Evolutionary conservation across 352 stramenopile species (phyloP).

Genomic region (Phytopythium montanum): DNA sequence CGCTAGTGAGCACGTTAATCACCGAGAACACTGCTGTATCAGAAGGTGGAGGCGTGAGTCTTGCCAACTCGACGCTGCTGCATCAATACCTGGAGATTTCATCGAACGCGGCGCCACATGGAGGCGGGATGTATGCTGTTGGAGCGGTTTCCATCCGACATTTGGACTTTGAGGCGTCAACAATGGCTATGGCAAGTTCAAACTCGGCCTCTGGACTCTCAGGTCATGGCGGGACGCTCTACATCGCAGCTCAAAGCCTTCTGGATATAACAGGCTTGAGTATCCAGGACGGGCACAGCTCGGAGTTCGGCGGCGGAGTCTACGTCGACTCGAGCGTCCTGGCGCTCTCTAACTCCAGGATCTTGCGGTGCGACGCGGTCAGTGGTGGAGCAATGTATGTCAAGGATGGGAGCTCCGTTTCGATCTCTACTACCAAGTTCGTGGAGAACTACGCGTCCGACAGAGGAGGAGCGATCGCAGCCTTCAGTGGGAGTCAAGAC

Average conservation of each 20-base stretch:
- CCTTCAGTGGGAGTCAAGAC: not conserved
- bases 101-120: slow-evolving; percentile 18
- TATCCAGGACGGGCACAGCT: slow-evolving; percentile 13
- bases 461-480: slow-evolving; percentile 21
- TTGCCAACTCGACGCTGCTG: slow-evolving; percentile 14
- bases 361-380: slow-evolving; percentile 15
- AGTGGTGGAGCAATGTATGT: slow-evolving; percentile 28
- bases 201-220: slow-evolving; percentile 2
- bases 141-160: not conserved
- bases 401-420: slow-evolving; percentile 13
- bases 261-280: slow-evolving; percentile 12
- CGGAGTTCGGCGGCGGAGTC: slow-evolving; percentile 19
- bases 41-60: slow-evolving; percentile 19
- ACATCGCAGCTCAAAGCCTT: slow-evolving; percentile 13
- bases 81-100: slow-evolving; percentile 22
- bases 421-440: slow-evolving; percentile 18
- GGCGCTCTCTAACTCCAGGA: slow-evolving; percentile 11
- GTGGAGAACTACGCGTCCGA: slow-evolving; percentile 23
- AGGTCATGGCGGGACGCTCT: slow-evolving; percentile 24
- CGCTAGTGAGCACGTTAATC: slow-evolving; percentile 7
- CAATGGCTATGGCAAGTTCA: not conserved
- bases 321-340: slow-evolving; percentile 19
- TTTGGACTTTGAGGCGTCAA: not conserved
- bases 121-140: slow-evolving; percentile 21
- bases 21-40: not conserved